Evolutionary conservation across 83 land plant species (phyloP).

Genomic region (Picea abies): DNA sequence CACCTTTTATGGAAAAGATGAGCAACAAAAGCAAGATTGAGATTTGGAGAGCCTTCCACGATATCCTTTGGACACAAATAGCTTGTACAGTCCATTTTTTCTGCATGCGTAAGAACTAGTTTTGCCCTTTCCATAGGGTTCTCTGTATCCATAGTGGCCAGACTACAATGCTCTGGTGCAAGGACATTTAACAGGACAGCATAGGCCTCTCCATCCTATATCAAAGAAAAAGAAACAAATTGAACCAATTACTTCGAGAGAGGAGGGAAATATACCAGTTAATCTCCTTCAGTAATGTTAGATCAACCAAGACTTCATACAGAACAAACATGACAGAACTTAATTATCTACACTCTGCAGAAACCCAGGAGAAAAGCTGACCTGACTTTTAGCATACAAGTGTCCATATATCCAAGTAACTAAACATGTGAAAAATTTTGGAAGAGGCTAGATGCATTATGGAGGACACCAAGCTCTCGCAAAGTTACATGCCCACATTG

Average conservation of each 20-base stretch:
- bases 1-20: conserved; percentile 95
- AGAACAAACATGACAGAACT: neutral
- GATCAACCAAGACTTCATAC: neutral
- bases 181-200: conserved; percentile 82
- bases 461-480: neutral
- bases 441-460: neutral
- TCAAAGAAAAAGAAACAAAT: neutral
- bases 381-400: neutral
- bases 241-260: neutral
- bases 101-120: conserved; percentile 84
- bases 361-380: neutral
- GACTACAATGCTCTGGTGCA: conserved; percentile 79
- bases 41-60: conserved; percentile 77
- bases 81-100: conserved; percentile 80
- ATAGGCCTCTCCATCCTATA: conserved; percentile 86
- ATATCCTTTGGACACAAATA: conserved; percentile 87
- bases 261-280: neutral
- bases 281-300: neutral
- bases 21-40: conserved; percentile 91
- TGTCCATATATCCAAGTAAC: neutral
- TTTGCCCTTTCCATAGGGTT: conserved; percentile 90
- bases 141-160: conserved; percentile 59
- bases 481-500: neutral
- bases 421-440: neutral
- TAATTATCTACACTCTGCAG: neutral